Evolutionary conservation across 371 early-diverging fungal species (phyloP).

Genomic region (Saksenaea oblongispora): DNA sequence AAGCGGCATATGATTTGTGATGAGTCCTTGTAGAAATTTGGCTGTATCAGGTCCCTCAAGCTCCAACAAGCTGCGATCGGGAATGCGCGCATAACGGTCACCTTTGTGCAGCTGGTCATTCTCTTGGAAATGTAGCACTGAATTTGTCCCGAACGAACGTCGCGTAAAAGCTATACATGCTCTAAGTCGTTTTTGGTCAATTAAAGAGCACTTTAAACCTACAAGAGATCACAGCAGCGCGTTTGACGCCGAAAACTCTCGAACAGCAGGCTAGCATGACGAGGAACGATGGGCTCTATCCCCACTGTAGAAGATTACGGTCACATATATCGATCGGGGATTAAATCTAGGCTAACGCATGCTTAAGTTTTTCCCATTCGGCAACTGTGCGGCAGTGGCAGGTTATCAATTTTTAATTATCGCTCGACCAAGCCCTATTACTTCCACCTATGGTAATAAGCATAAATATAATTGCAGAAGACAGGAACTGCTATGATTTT

Average conservation of each 20-base stretch:
- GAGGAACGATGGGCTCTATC: not conserved
- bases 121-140: conserved; percentile 2
- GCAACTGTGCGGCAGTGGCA: too few species aligned
- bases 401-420: too few species aligned
- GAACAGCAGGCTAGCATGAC: not conserved
- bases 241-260: not conserved
- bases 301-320: too few species aligned
- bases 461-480: too few species aligned
- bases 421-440: too few species aligned
- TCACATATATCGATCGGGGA: too few species aligned
- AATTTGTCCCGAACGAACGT: not conserved
- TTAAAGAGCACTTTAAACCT: not conserved
- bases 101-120: conserved; percentile 24
- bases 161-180: not conserved
- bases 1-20: conserved; percentile 83
- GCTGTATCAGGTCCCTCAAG: conserved; percentile 74
- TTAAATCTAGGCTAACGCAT: too few species aligned
- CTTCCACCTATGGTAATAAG: too few species aligned
- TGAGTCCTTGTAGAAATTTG: conserved; percentile 88
- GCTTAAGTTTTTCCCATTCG: too few species aligned
- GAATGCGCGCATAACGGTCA: conserved; percentile 44
- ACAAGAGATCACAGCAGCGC: not conserved
- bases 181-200: not conserved
- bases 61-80: conserved; percentile 68
- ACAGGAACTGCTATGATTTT: too few species aligned